These are phyloP conservation scores for Xylaria cubensis DNA, from an alignment of 495 filamentous ascomycete species.

Conservation along the genomic window DNA sequence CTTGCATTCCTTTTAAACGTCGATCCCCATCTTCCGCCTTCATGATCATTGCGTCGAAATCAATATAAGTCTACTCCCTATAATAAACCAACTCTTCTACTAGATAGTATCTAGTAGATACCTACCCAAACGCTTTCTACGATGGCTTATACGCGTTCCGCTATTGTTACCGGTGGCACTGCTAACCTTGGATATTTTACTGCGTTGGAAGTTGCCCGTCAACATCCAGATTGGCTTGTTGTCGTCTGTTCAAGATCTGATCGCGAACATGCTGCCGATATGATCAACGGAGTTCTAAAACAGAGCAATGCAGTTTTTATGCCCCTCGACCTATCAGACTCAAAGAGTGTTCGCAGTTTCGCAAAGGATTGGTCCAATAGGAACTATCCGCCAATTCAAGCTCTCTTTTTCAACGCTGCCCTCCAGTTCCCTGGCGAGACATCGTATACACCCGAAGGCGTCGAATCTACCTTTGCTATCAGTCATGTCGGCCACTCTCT, in stretches of 20 bases:
- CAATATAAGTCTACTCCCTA: background rate
- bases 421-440: slow-evolving; percentile 47
- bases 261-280: slow-evolving; percentile 41
- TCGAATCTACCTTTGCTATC: slow-evolving; percentile 46
- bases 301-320: slow-evolving; percentile 50
- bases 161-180: slow-evolving; percentile 57
- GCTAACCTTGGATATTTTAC: slow-evolving; percentile 55
- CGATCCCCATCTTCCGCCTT: background rate
- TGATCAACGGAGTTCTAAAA: slow-evolving; percentile 46
- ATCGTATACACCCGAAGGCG: slow-evolving; percentile 44
- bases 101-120: too few relatives aligned
- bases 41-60: background rate
- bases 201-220: slow-evolving; percentile 54
- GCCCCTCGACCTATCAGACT: slow-evolving; percentile 48
- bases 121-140: too few relatives aligned
- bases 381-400: slow-evolving; percentile 50
- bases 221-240: slow-evolving; percentile 47
- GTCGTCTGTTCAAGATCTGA: slow-evolving; percentile 54
- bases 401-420: slow-evolving; percentile 54
- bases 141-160: slow-evolving; percentile 44
- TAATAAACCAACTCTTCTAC: background rate
- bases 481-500: slow-evolving; percentile 58
- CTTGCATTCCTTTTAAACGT: background rate
- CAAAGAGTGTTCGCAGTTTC: slow-evolving; percentile 48
- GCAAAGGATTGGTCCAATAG: slow-evolving; percentile 39